Conservation (phyloP, 805 yeast species). For the Starmerella floris region DNA sequence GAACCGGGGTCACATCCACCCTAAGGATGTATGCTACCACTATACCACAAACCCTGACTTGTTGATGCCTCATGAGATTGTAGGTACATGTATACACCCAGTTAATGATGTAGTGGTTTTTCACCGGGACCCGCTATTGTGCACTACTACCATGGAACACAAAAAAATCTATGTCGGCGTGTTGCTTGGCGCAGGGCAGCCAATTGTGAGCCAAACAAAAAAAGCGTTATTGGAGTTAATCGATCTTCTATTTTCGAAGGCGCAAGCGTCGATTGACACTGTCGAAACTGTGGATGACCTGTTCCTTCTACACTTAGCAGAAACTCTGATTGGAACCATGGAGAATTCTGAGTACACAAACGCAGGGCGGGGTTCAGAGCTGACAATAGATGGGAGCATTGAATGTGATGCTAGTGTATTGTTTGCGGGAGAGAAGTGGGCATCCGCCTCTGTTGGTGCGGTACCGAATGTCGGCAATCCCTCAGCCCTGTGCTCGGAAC, state of each 20-base stretch:
- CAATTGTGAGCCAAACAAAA: neutral
- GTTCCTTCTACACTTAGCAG: conserved; percentile 1
- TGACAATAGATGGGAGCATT: conserved; percentile 25
- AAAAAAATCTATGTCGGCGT: conserved; percentile 6
- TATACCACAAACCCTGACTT: conserved; percentile 18
- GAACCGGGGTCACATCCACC: conserved; percentile 23
- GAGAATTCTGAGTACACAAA: conserved; percentile 30
- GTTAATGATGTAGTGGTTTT: neutral
- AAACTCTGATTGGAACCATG: conserved; percentile 16
- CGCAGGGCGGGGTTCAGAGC: conserved; percentile 32
- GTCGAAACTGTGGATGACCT: neutral
- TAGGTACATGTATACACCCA: neutral
- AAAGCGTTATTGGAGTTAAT: neutral
- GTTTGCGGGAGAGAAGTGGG: neutral
- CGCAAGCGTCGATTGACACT: neutral
- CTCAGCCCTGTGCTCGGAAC: conserved; percentile 17
- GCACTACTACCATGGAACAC: neutral
- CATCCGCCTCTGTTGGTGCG: conserved; percentile 27
- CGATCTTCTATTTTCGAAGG: neutral
- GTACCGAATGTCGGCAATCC: conserved; percentile 25
- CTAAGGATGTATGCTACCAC: conserved; percentile 22
- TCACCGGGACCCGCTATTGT: neutral
- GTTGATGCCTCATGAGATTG: neutral
- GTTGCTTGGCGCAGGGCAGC: conserved; percentile 11
- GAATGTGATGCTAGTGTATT: conserved; percentile 34